Conservation (phyloP, 176 grass and related monocot species). For the Poa pratensis region DNA sequence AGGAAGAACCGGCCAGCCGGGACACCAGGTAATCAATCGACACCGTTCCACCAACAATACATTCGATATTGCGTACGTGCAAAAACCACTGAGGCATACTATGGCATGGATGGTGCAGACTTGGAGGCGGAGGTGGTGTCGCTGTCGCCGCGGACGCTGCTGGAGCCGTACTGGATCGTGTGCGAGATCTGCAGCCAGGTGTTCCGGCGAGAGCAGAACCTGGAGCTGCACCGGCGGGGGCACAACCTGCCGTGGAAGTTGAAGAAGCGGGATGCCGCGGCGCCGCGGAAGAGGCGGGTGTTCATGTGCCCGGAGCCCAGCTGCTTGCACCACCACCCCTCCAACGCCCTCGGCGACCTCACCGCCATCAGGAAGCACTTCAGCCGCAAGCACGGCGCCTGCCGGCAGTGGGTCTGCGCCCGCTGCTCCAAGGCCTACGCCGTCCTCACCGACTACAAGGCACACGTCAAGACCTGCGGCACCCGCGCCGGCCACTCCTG, state of each 20-base stretch:
- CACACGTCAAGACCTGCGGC: conserved; percentile 93
- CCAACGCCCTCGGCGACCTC: conserved; percentile 72
- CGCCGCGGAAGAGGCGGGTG: conserved; percentile 56
- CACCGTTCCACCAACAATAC: not conserved
- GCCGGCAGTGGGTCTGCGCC: conserved; percentile 77
- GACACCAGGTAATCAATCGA: conserved; percentile 64
- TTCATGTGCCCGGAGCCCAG: conserved; percentile 92
- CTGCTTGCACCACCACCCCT: conserved; percentile 88
- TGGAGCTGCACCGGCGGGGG: conserved; percentile 87
- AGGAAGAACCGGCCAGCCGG: conserved; percentile 84
- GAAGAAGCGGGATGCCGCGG: conserved; percentile 35
- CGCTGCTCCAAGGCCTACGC: conserved; percentile 92
- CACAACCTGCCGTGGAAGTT: conserved; percentile 91
- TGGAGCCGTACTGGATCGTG: conserved; percentile 76
- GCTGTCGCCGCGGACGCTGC: conserved; percentile 81
- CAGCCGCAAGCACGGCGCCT: conserved; percentile 83
- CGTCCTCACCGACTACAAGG: conserved; percentile 93
- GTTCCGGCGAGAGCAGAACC: conserved; percentile 93
- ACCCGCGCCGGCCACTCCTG: conserved; percentile 57
- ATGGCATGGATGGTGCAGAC: conserved; percentile 46
- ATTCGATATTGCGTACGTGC: not conserved
- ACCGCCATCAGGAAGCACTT: conserved; percentile 97
- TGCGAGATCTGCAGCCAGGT: conserved; percentile 95
- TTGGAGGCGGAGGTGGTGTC: conserved; percentile 96
- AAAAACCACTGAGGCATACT: not conserved